phyloP scores from a whole-genome alignment of 148 eudicot species.

The Polygonum maritimum region DNA sequence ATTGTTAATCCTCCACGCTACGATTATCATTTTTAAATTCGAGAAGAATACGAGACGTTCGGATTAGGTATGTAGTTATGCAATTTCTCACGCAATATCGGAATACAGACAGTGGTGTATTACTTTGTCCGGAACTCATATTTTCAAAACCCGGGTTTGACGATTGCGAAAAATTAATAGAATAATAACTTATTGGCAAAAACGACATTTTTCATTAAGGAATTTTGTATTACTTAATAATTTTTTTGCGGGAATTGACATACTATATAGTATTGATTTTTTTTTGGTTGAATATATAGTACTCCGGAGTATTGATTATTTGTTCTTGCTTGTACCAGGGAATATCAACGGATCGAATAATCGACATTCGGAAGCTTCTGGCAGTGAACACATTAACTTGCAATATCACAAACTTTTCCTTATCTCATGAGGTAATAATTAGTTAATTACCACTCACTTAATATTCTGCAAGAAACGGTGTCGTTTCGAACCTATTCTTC shows the following conservation, averaged over 20 bases:
- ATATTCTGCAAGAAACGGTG: neutral
- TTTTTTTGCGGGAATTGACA: neutral
- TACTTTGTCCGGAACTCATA: neutral
- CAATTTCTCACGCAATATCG: neutral
- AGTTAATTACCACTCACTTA: neutral
- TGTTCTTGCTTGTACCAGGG: conserved; percentile 39
- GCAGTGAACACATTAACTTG: conserved; percentile 67
- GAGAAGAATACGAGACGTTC: neutral
- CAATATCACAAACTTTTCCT: conserved; percentile 66
- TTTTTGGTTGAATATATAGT: neutral
- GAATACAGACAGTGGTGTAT: neutral
- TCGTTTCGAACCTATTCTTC: neutral
- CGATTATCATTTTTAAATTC: neutral
- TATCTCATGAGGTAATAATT: conserved; percentile 76
- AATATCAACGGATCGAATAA: conserved; percentile 87
- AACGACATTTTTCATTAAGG: neutral
- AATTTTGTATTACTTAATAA: neutral
- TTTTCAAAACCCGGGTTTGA: neutral
- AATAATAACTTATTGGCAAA: neutral
- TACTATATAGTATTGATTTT: neutral
- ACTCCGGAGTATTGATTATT: conserved; percentile 3
- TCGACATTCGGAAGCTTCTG: conserved; percentile 72
- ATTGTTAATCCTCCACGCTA: neutral
- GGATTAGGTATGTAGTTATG: neutral
- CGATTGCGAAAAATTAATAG: neutral